Conservation (phyloP, 768 basidiomycete species). For the Tulasnella calospora region DNA sequence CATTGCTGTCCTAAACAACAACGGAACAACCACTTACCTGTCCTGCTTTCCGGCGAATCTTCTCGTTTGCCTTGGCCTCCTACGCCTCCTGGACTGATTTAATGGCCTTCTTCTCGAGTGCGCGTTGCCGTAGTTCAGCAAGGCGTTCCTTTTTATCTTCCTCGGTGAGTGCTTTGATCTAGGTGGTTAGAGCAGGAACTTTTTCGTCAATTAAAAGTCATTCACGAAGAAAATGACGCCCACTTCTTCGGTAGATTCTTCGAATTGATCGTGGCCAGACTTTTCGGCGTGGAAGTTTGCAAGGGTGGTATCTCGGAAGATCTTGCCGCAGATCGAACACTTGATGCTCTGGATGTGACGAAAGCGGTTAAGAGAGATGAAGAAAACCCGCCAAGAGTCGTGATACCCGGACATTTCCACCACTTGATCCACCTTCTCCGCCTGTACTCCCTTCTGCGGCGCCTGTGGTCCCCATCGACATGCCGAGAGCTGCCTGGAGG, state of each 20-base stretch:
- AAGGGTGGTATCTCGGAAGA: constrained; percentile 77
- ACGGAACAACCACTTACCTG: constrained; percentile 45
- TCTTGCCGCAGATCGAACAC: constrained; percentile 78
- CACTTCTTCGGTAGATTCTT: constrained; percentile 93
- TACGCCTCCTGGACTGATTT: constrained; percentile 70
- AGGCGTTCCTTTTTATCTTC: constrained; percentile 84
- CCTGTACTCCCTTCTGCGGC: constrained; percentile 38
- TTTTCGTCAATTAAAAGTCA: neutral
- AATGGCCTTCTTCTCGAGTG: constrained; percentile 69
- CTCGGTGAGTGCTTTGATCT: constrained; percentile 93
- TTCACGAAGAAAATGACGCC: neutral
- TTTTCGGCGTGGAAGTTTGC: constrained; percentile 93
- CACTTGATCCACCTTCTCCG: constrained; percentile 54
- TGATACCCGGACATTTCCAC: constrained; percentile 5
- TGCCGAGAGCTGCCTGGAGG: constrained; percentile 47
- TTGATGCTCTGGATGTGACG: constrained; percentile 61
- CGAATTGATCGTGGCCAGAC: constrained; percentile 92
- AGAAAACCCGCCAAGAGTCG: neutral
- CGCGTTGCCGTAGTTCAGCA: constrained; percentile 68
- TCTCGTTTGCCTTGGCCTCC: constrained; percentile 69
- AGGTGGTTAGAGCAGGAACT: neutral
- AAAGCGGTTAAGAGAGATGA: neutral
- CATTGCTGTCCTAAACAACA: neutral
- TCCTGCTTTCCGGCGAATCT: constrained; percentile 77
- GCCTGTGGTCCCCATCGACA: constrained; percentile 38